Conservation (phyloP, 805 yeast species). For the Brettanomyces custersianus region DNA sequence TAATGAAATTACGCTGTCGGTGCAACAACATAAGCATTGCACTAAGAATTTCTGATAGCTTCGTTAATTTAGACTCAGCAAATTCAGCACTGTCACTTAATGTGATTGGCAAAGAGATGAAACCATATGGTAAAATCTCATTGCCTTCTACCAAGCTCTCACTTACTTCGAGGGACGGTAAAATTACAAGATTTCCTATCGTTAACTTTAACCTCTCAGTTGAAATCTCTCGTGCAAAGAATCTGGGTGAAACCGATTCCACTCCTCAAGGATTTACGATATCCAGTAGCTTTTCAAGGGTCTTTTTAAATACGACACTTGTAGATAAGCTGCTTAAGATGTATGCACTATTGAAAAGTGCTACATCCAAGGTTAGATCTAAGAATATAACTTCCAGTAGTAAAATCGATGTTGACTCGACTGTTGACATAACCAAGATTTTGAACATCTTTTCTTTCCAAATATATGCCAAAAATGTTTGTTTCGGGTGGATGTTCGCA, state of each 20-base stretch:
- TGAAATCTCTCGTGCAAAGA: conserved; percentile 33
- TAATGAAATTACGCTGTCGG: conserved; percentile 1
- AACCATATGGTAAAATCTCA: conserved; percentile 29
- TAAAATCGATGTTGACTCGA: too few relatives aligned
- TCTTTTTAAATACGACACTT: conserved; percentile 45
- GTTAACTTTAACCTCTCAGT: conserved; percentile 39
- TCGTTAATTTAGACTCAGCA: conserved; percentile 10
- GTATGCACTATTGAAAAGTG: conserved; percentile 6
- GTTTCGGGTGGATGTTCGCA: conserved; percentile 76
- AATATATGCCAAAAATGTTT: conserved; percentile 52
- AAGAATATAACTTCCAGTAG: not conserved
- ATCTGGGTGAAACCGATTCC: conserved; percentile 23
- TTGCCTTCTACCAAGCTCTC: conserved; percentile 35
- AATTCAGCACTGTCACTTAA: conserved; percentile 6
- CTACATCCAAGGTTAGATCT: not conserved
- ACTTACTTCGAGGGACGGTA: conserved; percentile 23
- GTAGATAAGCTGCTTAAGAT: conserved; percentile 16
- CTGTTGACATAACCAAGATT: too few relatives aligned
- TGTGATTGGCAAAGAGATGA: conserved; percentile 13
- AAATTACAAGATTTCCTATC: conserved; percentile 31
- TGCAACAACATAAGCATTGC: conserved; percentile 6
- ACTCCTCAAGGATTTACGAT: conserved; percentile 41
- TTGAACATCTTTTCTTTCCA: conserved; percentile 43
- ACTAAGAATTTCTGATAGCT: conserved; percentile 5
- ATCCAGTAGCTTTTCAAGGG: conserved; percentile 48